Percentiles rank a stretch among this genome's conserved stretches.
These are phyloP conservation scores for Maudiozyma pseudohumilis DNA, from an alignment of 805 yeast species.

Conservation along the genomic window DNA sequence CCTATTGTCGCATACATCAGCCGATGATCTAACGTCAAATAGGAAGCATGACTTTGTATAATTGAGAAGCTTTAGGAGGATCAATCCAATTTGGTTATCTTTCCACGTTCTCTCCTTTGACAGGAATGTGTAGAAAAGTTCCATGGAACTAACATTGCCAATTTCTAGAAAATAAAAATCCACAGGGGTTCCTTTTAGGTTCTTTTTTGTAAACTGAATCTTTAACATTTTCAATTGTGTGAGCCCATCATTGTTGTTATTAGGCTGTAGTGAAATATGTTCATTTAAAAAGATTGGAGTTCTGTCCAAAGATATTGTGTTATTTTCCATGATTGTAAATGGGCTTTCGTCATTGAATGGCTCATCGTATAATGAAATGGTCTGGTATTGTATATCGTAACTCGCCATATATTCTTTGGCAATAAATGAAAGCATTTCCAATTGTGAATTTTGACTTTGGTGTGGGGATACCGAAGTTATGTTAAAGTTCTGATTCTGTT, in stretches of 20 bases:
- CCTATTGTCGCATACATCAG: slow-evolving; percentile 4
- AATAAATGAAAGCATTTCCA: slow-evolving; percentile 14
- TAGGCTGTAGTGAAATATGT: not conserved
- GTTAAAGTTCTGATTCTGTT: slow-evolving; percentile 15
- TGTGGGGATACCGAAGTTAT: slow-evolving; percentile 16
- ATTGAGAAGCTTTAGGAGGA: slow-evolving; percentile 22
- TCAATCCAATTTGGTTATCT: slow-evolving; percentile 18
- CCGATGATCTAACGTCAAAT: slow-evolving; percentile 19
- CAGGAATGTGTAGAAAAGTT: slow-evolving; percentile 7
- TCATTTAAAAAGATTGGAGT: not conserved
- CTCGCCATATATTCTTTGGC: slow-evolving; percentile 8
- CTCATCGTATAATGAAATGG: slow-evolving; percentile 22
- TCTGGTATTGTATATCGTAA: slow-evolving; percentile 16
- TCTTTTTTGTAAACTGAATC: slow-evolving; percentile 10
- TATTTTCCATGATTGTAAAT: slow-evolving; percentile 1
- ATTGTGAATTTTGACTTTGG: slow-evolving; percentile 12
- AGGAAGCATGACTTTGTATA: slow-evolving; percentile 32
- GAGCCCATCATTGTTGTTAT: slow-evolving; percentile 6
- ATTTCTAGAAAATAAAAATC: slow-evolving; percentile 23
- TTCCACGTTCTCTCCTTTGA: slow-evolving; percentile 6
- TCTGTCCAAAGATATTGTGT: not conserved
- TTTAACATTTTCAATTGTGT: slow-evolving; percentile 12
- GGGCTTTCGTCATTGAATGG: slow-evolving; percentile 1
- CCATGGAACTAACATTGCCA: slow-evolving; percentile 13
- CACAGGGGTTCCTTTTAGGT: slow-evolving; percentile 2